Conservation (phyloP, 2,329 filamentous ascomycete genomes). For the Colletotrichum lentis region DNA sequence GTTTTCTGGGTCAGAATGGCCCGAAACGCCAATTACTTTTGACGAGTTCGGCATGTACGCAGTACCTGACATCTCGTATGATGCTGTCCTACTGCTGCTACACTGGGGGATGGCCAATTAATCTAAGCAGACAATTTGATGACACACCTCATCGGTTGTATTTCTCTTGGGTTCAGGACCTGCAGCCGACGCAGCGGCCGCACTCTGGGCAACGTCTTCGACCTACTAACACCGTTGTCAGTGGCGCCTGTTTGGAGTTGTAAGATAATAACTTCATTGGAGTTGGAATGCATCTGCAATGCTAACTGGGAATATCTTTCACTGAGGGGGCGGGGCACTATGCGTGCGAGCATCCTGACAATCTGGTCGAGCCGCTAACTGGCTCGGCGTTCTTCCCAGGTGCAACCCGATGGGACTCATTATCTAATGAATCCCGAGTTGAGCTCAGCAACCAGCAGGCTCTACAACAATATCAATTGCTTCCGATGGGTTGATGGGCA, state of each 20-base stretch:
- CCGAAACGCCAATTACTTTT: background rate
- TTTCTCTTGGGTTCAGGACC: background rate
- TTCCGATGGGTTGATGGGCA: constrained; percentile 9
- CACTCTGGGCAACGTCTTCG: background rate
- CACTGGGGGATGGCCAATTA: background rate
- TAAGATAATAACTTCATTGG: background rate
- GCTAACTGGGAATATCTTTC: background rate
- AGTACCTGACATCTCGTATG: constrained; percentile 33
- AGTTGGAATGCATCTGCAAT: background rate
- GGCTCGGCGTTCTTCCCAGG: constrained; percentile 16
- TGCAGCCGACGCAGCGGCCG: constrained; percentile 13
- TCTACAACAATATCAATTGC: background rate
- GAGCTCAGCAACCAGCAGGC: background rate
- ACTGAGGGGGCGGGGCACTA: background rate
- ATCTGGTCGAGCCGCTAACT: constrained; percentile 5
- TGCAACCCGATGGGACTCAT: background rate
- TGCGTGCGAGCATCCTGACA: background rate
- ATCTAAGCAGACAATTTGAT: background rate
- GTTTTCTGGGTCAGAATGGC: constrained; percentile 16
- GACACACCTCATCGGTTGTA: background rate
- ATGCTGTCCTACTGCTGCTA: constrained; percentile 15
- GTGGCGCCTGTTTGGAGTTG: background rate
- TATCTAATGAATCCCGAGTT: background rate
- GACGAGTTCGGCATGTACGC: constrained; percentile 3
- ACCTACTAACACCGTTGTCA: background rate